Conservation (phyloP, 2,329 filamentous ascomycete species). For the Calonectria ilicicola region DNA sequence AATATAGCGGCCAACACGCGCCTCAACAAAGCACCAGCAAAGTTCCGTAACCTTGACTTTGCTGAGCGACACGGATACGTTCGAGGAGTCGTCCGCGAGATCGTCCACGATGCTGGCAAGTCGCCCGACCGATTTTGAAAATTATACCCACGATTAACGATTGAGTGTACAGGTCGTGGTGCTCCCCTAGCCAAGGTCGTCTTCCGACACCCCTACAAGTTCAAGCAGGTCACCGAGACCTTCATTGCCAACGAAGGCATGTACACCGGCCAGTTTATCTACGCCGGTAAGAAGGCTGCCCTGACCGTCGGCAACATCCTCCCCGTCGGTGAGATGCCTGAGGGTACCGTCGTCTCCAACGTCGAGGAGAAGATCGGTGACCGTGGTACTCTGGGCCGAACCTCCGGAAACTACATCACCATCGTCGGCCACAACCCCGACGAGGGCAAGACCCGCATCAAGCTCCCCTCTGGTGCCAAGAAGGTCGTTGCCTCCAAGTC, state of each 20-base stretch:
- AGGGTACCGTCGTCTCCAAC: conserved; percentile 99
- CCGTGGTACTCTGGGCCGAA: conserved; percentile 95
- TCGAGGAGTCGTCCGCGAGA: conserved; percentile 97
- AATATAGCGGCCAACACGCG: conserved; percentile 80
- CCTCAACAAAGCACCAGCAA: conserved; percentile 86
- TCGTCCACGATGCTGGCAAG: conserved; percentile 94
- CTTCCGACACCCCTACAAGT: conserved; percentile 98
- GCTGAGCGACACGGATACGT: conserved; percentile 98
- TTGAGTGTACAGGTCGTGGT: conserved; percentile 72
- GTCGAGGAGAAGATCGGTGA: conserved; percentile 99
- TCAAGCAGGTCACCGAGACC: conserved; percentile 97
- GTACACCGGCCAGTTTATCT: conserved; percentile 99
- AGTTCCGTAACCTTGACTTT: conserved; percentile 97
- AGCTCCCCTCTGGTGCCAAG: conserved; percentile 99
- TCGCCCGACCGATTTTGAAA: conserved; percentile 38
- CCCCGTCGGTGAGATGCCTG: conserved; percentile 91
- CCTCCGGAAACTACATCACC: conserved; percentile 99
- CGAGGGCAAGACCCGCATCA: conserved; percentile 99
- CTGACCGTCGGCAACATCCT: conserved; percentile 98
- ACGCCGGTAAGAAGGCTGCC: conserved; percentile 98
- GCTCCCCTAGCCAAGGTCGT: conserved; percentile 96
- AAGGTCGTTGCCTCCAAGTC: conserved; percentile 94
- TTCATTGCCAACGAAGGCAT: conserved; percentile 99
- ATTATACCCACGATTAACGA: conserved; percentile 38
- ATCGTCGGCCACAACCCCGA: conserved; percentile 98